Evolutionary conservation across 2,329 filamentous ascomycete species (phyloP), one percentile per base, ranked within the genome.

Genomic region (Colletotrichum cereale): DNA sequence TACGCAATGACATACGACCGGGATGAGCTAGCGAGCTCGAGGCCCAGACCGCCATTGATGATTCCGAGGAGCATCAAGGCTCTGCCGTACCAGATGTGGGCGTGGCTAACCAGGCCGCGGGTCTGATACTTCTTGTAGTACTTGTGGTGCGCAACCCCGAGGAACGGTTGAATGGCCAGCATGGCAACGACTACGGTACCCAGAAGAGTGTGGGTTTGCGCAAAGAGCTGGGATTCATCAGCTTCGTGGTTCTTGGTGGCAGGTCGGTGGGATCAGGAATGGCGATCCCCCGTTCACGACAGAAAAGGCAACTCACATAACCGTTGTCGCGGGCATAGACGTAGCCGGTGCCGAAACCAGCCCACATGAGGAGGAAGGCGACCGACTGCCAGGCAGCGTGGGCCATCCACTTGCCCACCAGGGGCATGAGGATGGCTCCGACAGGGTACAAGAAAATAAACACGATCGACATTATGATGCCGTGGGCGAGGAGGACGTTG

Each of bases 31-130:
- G 87, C 83, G 21, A 90, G 81, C 73, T 85, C 73, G 36, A 92
- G 80, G 4, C 90, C 90, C 5, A 92, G 79, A 0, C 90, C 90
- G 66, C 90, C 90, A 75, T 92, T 92, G 75, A 92, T 78, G 55
- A 91, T 83, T 34, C 88, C 90, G 3, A 91, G 77, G 24, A 87
- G 66, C 73, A 92, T 87, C 53, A 92, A 78, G 1, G 81, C 75
- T 24, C 90, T 86, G 16, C 90, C 90, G 75, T 86, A 90, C 88
- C 89, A 92, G 74, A 91, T 86, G 76, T 92, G 90, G 1, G 82
- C 77, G 74, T 90, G 80, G 73, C 88, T 89, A 72, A 90, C 77
- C 50, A 82, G 21, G 8, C 86, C 86, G 44, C 90, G 87, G 34
- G 75, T 55, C 63, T 84, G 79, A 65, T 85, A 78, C 76, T 83